These are phyloP conservation scores for Rhodamnia rubescens DNA, from an alignment of 345 rosid species.

Conservation along the genomic window DNA sequence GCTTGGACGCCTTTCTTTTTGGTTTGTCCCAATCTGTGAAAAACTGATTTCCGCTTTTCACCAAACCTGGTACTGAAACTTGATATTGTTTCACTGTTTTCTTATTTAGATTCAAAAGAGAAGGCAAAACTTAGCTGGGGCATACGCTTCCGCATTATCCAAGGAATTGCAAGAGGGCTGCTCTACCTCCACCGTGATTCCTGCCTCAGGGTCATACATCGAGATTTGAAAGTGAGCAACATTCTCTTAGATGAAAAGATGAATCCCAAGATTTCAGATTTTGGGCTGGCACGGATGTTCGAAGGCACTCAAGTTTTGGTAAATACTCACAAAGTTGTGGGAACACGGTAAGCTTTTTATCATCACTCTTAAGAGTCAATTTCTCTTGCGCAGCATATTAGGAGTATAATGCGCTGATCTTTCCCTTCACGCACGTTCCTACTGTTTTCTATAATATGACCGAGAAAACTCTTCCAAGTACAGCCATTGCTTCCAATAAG, in stretches of 20 bases:
- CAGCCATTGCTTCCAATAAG: background rate
- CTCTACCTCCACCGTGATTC: constrained; percentile 25
- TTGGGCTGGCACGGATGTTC: constrained; percentile 21
- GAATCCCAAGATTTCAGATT: constrained; percentile 31
- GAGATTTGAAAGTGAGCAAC: constrained; percentile 23
- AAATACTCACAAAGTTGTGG: constrained; percentile 13
- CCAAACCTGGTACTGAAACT: background rate
- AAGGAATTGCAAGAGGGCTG: constrained; percentile 22
- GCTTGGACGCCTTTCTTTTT: constrained; percentile 16
- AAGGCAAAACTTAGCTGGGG: constrained; percentile 12
- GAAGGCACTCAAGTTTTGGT: constrained; percentile 1
- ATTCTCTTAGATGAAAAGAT: constrained; percentile 10
- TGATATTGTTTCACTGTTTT: background rate
- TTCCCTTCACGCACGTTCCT: background rate
- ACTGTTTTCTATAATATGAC: background rate
- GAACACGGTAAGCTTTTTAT: constrained; percentile 6
- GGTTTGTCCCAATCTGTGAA: constrained; percentile 2
- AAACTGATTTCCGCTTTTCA: background rate
- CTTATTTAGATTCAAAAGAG: constrained; percentile 7
- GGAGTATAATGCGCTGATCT: background rate
- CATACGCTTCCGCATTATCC: constrained; percentile 12
- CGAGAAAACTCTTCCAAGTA: background rate
- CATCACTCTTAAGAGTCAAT: background rate
- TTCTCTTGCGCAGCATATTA: background rate
- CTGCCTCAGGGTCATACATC: constrained; percentile 14